These are phyloP conservation scores for Aethionema arabicum DNA, from an alignment of 345 rosid species.

Conservation along the genomic window DNA sequence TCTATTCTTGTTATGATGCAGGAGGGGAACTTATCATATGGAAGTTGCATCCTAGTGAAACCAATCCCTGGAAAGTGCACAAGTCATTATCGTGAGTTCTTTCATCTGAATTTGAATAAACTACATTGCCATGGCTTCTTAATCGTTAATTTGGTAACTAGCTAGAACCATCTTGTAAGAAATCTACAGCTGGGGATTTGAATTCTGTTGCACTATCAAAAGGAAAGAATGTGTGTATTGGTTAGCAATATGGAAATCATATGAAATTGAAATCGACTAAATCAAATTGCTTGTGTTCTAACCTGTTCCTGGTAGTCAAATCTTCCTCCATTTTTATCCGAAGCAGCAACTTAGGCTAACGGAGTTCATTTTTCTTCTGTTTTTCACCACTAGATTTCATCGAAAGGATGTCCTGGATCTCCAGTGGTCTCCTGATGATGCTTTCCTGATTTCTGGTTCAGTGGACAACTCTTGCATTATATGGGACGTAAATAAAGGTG, in stretches of 20 bases:
- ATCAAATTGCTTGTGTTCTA: too few relatives aligned
- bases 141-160: neutral
- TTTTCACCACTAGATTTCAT: constrained; percentile 63
- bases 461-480: constrained; percentile 97
- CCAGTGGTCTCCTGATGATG: constrained; percentile 83
- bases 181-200: neutral
- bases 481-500: constrained; percentile 95
- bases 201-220: neutral
- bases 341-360: neutral
- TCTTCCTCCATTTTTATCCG: neutral
- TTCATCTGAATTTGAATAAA: constrained; percentile 12
- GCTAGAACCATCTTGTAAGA: constrained; percentile 5
- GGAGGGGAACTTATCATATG: constrained; percentile 93
- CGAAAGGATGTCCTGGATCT: constrained; percentile 90
- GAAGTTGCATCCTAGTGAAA: constrained; percentile 72
- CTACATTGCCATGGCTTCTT: neutral
- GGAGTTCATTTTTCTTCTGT: neutral
- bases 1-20: constrained; percentile 23
- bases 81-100: constrained; percentile 69
- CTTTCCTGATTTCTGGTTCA: constrained; percentile 84
- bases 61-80: constrained; percentile 86
- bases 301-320: neutral
- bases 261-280: neutral
- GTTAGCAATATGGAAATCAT: neutral
- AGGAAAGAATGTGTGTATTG: constrained; percentile 8